phyloP scores from a whole-genome alignment of 495 filamentous ascomycete species.

The Hypoxylon lienhwacheense region DNA sequence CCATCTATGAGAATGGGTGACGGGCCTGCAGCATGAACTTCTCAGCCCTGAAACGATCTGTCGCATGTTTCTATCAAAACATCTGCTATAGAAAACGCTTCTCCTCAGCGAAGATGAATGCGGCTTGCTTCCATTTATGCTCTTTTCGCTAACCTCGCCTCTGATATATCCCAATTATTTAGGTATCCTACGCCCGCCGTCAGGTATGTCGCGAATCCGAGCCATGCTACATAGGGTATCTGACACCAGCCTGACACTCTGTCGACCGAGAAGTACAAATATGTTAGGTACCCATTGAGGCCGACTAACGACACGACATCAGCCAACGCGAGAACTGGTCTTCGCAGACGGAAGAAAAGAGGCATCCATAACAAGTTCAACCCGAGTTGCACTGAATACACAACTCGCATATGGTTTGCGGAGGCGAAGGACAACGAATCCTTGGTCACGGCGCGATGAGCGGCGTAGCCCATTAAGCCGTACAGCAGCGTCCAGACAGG shows the following conservation, averaged over 20 bases:
- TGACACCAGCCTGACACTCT: constrained; percentile 68
- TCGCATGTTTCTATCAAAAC: not conserved
- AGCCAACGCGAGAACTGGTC: constrained; percentile 70
- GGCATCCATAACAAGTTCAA: constrained; percentile 93
- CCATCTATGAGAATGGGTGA: not conserved
- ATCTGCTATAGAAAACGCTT: not conserved
- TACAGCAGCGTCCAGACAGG: constrained; percentile 88
- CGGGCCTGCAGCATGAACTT: not conserved
- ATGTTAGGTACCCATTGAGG: constrained; percentile 67
- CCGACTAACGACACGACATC: constrained; percentile 75
- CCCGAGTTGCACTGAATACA: constrained; percentile 82
- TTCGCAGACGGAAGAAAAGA: constrained; percentile 76
- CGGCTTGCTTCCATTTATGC: not conserved
- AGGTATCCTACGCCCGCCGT: constrained; percentile 70
- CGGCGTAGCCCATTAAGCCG: constrained; percentile 84
- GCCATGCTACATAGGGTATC: constrained; percentile 79
- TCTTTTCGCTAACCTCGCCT: constrained; percentile 34
- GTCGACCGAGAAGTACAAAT: constrained; percentile 75
- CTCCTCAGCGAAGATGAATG: not conserved
- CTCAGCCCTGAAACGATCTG: not conserved
- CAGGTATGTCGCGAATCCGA: constrained; percentile 82
- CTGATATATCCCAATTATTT: constrained; percentile 71
- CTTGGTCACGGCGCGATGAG: constrained; percentile 62
- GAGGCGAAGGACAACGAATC: constrained; percentile 34
- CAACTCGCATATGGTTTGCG: constrained; percentile 46